Evolutionary conservation across 2,329 filamentous ascomycete species (phyloP).

Genomic region (Fonsecaea erecta): DNA sequence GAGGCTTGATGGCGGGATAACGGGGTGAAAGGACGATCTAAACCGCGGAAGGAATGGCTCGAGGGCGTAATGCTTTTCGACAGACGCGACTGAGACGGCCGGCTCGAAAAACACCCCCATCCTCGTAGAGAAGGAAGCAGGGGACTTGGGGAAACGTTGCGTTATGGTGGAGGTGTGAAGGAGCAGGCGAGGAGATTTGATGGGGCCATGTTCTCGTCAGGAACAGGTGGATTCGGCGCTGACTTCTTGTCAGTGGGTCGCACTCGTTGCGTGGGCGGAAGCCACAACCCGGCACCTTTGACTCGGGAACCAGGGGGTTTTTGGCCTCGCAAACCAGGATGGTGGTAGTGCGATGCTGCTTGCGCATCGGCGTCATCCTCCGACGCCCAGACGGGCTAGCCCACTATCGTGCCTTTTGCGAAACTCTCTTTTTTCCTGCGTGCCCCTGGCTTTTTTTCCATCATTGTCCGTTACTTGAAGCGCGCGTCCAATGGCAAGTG

Average conservation of each 20-base stretch:
- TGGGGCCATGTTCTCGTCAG: constrained; percentile 28
- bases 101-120: constrained; percentile 27
- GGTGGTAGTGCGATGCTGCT: constrained; percentile 12
- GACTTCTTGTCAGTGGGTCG: constrained; percentile 21
- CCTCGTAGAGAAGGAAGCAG: constrained; percentile 25
- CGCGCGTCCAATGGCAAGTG: background rate
- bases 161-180: constrained; percentile 32
- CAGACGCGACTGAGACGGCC: constrained; percentile 33
- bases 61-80: constrained; percentile 22
- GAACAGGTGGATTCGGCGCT: constrained; percentile 26
- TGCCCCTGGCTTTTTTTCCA: background rate
- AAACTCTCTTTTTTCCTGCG: constrained; percentile 1
- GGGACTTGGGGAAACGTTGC: constrained; percentile 22
- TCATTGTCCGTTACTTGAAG: background rate
- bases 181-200: constrained; percentile 35
- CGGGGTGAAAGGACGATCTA: constrained; percentile 20
- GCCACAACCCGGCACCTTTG: constrained; percentile 31
- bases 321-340: constrained; percentile 16
- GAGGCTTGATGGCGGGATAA: constrained; percentile 28
- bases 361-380: constrained; percentile 22
- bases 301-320: constrained; percentile 28
- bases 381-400: constrained; percentile 26
- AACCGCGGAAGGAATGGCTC: constrained; percentile 16
- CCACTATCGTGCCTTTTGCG: background rate
- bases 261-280: constrained; percentile 29